phyloP scores from a whole-genome alignment of 352 stramenopile species.

The Nothophytophthora sp. region DNA sequence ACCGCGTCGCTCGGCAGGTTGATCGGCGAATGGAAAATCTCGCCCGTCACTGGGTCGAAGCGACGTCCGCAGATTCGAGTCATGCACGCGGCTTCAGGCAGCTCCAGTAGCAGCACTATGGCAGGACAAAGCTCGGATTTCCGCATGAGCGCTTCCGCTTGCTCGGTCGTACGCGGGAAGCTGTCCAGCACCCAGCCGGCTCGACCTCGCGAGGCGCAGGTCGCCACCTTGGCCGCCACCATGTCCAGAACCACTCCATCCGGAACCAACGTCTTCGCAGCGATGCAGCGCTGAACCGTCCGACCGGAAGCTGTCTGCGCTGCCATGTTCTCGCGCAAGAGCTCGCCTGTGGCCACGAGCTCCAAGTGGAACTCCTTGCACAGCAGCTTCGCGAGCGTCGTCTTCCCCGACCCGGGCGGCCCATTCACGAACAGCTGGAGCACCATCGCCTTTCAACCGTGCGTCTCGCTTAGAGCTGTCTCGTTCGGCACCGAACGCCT shows the following conservation, averaged over 20 bases:
- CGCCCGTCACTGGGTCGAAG: conserved; percentile 58
- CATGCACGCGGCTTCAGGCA: conserved; percentile 45
- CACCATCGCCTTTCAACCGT: too few relatives aligned
- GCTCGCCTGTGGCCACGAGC: conserved; percentile 62
- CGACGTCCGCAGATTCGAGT: conserved; percentile 53
- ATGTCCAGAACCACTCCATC: conserved; percentile 80
- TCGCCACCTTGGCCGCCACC: conserved; percentile 59
- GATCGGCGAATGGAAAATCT: conserved; percentile 61
- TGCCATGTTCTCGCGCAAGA: conserved; percentile 76
- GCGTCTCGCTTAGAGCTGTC: too few relatives aligned
- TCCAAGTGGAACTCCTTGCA: conserved; percentile 60
- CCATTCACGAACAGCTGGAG: conserved; percentile 76
- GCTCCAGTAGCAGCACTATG: conserved; percentile 61
- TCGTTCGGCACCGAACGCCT: too few relatives aligned
- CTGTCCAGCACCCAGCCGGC: conserved; percentile 73
- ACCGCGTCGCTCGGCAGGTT: conserved; percentile 39
- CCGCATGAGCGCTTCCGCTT: conserved; percentile 42
- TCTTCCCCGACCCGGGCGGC: conserved; percentile 68
- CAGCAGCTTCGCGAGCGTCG: conserved; percentile 60
- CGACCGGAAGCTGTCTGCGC: conserved; percentile 49
- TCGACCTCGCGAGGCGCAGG: conserved; percentile 26
- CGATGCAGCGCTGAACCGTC: conserved; percentile 71
- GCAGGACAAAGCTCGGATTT: conserved; percentile 47
- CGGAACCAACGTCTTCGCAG: conserved; percentile 59
- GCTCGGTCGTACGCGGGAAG: conserved; percentile 68